phyloP scores from a whole-genome alignment of 306 rosid genomes.

The Erythrophleum fordii region DNA sequence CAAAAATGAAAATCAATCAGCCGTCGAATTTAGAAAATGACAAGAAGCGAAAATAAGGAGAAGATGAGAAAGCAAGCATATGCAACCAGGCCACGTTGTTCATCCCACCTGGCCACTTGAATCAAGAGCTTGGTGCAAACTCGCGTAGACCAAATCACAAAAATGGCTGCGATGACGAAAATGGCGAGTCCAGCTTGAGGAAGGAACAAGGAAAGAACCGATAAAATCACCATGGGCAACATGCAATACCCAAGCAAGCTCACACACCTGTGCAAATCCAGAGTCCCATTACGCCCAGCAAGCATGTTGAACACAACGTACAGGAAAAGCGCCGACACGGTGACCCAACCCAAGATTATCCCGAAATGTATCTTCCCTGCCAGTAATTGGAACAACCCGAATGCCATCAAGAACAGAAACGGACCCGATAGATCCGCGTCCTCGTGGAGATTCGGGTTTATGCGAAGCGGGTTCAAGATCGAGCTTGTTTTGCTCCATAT shows the following conservation, averaged over 20 bases:
- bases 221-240: constrained; percentile 44
- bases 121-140: constrained; percentile 33
- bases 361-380: constrained; percentile 49
- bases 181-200: constrained; percentile 37
- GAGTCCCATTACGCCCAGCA: constrained; percentile 35
- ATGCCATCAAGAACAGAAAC: constrained; percentile 23
- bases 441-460: constrained; percentile 22
- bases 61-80: constrained; percentile 43
- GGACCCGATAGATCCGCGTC: constrained; percentile 40
- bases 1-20: too few species aligned
- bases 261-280: constrained; percentile 41
- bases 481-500: constrained; percentile 45
- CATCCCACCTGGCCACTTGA: constrained; percentile 40
- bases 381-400: constrained; percentile 43
- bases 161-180: constrained; percentile 5
- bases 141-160: constrained; percentile 41
- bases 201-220: constrained; percentile 41
- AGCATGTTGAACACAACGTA: constrained; percentile 45
- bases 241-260: constrained; percentile 44
- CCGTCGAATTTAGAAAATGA: constrained; percentile 35
- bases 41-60: constrained; percentile 38
- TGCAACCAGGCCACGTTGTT: constrained; percentile 41
- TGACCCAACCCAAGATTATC: constrained; percentile 42
- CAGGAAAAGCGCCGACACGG: constrained; percentile 38
- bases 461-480: constrained; percentile 35